A percentile compares a stretch with the other conserved stretches of the same genome.
Evolutionary conservation across 2,329 filamentous ascomycete genomes (phyloP).

Genomic region (Fonsecaea nubica): DNA sequence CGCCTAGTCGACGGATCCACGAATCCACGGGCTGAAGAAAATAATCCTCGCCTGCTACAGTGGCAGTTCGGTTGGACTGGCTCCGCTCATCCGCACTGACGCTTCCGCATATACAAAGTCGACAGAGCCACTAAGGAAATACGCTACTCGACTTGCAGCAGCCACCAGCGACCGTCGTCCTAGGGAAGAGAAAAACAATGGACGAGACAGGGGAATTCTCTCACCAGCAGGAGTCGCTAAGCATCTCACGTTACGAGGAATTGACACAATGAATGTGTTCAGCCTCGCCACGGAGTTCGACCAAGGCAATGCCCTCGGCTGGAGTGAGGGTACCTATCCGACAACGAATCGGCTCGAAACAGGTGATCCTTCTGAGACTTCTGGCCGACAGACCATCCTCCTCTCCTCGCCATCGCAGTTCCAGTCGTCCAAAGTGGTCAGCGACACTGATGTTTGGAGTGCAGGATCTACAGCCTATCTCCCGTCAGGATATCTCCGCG

Average conservation of each 20-base stretch:
- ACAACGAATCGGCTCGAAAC: neutral
- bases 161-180: neutral
- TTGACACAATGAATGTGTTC: neutral
- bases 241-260: neutral
- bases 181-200: neutral
- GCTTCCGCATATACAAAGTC: neutral
- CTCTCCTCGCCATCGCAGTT: neutral
- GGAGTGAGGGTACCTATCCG: neutral
- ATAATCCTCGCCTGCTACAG: neutral
- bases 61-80: neutral
- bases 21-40: neutral
- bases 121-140: neutral
- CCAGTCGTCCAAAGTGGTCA: neutral
- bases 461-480: neutral
- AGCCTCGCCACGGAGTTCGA: neutral
- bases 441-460: neutral
- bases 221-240: neutral
- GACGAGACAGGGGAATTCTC: neutral
- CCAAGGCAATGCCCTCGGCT: neutral
- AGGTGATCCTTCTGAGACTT: neutral
- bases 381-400: neutral
- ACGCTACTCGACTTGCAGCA: neutral
- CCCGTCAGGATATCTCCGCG: slow-evolving; percentile 1
- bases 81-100: slow-evolving; percentile 3
- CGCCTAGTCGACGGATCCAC: neutral